Conservation (phyloP, 495 filamentous ascomycete genomes). For the Xylaria sp. region DNA sequence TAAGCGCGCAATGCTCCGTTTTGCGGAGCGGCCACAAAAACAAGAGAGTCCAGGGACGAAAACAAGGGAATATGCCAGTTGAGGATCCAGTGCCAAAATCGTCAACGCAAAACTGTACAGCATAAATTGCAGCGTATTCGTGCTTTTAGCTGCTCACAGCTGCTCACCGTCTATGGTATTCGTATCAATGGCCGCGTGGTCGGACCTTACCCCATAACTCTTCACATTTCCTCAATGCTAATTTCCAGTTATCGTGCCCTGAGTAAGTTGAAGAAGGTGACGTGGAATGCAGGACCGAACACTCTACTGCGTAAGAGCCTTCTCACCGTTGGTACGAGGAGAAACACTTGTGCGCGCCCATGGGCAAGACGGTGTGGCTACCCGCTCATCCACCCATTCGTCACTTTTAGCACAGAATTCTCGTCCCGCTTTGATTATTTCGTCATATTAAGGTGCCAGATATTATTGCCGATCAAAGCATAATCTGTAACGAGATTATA, state of each 20-base stretch:
- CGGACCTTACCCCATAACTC: background rate
- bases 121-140: background rate
- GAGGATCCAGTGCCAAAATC: background rate
- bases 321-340: background rate
- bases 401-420: background rate
- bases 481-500: background rate
- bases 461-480: background rate
- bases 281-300: background rate
- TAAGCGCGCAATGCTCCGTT: background rate
- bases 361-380: background rate
- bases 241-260: background rate
- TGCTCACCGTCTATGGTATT: background rate
- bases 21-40: background rate
- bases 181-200: background rate
- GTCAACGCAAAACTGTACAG: background rate
- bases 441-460: conserved; percentile 1
- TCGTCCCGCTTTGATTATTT: background rate
- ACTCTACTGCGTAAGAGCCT: background rate
- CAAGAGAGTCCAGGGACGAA: background rate
- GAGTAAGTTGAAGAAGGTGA: background rate
- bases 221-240: background rate
- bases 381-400: background rate
- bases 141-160: background rate
- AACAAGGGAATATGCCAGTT: background rate
- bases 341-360: background rate